Evolutionary conservation across 2,329 filamentous ascomycete genomes (phyloP).

Genomic region (Sporothrix humicola): DNA sequence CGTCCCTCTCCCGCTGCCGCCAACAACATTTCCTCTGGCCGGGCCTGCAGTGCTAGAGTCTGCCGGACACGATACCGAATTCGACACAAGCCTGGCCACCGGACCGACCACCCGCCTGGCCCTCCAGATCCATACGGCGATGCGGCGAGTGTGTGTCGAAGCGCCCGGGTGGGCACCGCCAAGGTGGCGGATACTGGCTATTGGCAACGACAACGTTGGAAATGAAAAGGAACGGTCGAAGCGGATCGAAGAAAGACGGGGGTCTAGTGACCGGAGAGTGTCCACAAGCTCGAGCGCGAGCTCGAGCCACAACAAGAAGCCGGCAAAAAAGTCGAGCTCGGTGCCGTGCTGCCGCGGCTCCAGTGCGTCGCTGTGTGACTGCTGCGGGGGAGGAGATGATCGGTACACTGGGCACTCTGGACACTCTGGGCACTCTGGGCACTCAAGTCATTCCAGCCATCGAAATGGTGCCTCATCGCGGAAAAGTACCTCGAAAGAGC

Average conservation of each 20-base stretch:
- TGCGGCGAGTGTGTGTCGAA: slow-evolving; percentile 21
- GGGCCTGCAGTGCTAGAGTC: slow-evolving; percentile 24
- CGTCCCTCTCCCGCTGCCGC: slow-evolving; percentile 32
- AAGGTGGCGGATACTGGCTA: slow-evolving; percentile 48
- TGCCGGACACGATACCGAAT: not conserved
- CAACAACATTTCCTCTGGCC: slow-evolving; percentile 37
- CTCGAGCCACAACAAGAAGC: not conserved
- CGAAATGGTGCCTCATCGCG: not conserved
- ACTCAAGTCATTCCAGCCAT: not conserved
- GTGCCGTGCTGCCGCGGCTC: too few species aligned
- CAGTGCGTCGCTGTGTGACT: too few species aligned
- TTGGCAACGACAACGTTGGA: slow-evolving; percentile 20
- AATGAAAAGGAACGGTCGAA: not conserved
- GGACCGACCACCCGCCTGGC: slow-evolving; percentile 46
- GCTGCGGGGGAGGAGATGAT: too few species aligned
- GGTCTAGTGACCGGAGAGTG: too few species aligned
- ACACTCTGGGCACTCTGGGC: too few species aligned
- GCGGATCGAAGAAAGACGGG: not conserved
- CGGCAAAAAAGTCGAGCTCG: too few species aligned
- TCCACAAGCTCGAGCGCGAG: not conserved
- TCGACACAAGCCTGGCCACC: not conserved
- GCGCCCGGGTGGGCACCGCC: slow-evolving; percentile 45
- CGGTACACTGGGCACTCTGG: too few species aligned
- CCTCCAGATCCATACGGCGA: slow-evolving; percentile 42
- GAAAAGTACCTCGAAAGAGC: not conserved